Base-by-base conservation (phyloP, 1,284 basidiomycete species). In the Ceratobasidium sp. region DNA sequence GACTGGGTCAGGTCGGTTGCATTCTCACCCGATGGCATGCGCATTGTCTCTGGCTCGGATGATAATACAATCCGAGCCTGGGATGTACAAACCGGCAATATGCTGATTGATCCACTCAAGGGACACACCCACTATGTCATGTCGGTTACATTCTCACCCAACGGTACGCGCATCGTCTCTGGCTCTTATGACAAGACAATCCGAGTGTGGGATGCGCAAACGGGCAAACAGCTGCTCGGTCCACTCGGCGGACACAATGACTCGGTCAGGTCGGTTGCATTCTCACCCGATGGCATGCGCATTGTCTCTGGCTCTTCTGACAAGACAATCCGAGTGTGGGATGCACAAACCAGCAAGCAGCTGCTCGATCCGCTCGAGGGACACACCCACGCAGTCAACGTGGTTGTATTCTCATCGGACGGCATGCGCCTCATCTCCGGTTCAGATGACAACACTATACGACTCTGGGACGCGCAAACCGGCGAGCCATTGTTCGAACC, bases 401-500 rank as follows among this genome's bases (percentile, higher is more conserved):
- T 34, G 25, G n/a, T 67, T 3, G 47, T 22, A n/a, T 53, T 64
- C 38, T 70, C 69, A n/a, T 60, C 62, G 27, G 60, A 70, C 32
- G 62, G 69, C 12, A 49, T 12, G 2, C 22, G 27, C 10, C 7
- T 71, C 20, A 56, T 47, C 6, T 71, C 70, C 10, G 68, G 68
- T 6, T 71, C 55, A n/a, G 27, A 42, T 12, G 70, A 71, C 64
- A 35, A 56, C 45, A 69, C 55, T 5, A 25, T 71, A 15, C 68
- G 55, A 27, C 2, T 71, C 4, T 71, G 70, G 70, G 42, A 71
- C 62, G 68, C 68, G 7, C 6, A 3, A 3, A 54, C 34, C n/a
- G 68, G 55, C 8, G 47, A 52, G 17, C 43, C 25, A 6, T 20
- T 49, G 17, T 17, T 17, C 52, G 8, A 6, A 7, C 49, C 64